Base-by-base conservation (phyloP, 2,329 filamentous ascomycete species). In the Coniochaeta hoffmannii region DNA sequence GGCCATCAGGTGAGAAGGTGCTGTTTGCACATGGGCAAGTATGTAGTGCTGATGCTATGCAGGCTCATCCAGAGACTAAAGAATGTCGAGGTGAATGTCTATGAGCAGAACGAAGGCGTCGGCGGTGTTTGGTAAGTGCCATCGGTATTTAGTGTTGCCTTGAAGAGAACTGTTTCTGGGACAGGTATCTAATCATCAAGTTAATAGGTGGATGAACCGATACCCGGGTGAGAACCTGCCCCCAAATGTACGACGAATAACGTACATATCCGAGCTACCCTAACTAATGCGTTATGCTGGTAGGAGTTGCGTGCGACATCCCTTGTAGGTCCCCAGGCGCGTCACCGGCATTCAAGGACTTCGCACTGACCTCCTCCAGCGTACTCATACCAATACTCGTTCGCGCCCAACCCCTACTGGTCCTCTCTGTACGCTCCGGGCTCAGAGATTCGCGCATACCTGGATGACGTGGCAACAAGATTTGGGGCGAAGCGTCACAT, bases 361-460 rank as follows among this genome's bases (percentile, higher is more conserved):
- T 19, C 35, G 17, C 15, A 38, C 15, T 38, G 32, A 34, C 35
- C 35, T 38, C 35, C 35, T 38, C 35, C 61, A 66, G 71, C 75
- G 5, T 78, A 82, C 59, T 79, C 78, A 9, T 82, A 82, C 61
- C 78, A 79, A 58, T 81, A 79, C 60, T 72, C 77, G 0, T 82
- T 79, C 64, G 76, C 78, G 26, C 79, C 79, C 0, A 82, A 82
- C 55, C 75, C 78, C 3, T 62, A 77, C 56, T 82, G 79, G 79
- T 76, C 75, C 8, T 66, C 71, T 19, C 73, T 80, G 34, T 82
- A 81, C 59, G 75, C 75, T 3, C 72, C 73, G 0, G 71, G 70
- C 26, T 51, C 53, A 15, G 79, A 82, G 62, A 79, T 80, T 30
- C 71, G 72, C 34, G 64, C 69, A 9, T 81, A 81, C 58, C 72